Evolutionary conservation across 1,284 basidiomycete genomes (phyloP), one percentile per base, ranked within the genome.

Genomic region (Puccinia hordei): DNA sequence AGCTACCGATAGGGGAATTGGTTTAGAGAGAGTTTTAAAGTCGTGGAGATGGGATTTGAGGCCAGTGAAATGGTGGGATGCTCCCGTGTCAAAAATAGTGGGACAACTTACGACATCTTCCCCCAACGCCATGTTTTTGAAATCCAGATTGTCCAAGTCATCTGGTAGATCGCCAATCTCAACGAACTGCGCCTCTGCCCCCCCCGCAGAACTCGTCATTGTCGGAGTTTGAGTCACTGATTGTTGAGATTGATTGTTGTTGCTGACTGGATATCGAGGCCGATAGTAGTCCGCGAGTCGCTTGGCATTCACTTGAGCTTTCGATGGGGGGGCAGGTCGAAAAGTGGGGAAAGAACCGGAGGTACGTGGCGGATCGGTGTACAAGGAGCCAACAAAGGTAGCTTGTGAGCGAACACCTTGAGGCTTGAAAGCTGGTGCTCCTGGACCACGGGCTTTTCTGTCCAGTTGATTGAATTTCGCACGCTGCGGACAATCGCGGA

Each of bases 1-100:
- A 63, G 61, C 61, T 63, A 63, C 61, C 5, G 27, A 35, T 17
- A 66, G 2, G 19, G 38, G 38, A 66, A 66, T 66, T 9, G 63
- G 63, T 13, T 24, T 12, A 2, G 27, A 15, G 10, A 66, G 24
- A 6, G 6, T n/a, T 4, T 38, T 35, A 17, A 66, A 66, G 44
- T 41, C 17, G n/a, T 66, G 63, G 2, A 66, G 24, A n/a, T 10
- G 24, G 8, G 0, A 24, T 13, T 35, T 22, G 9, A 9, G 5
- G 2, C 33, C 38, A 2, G 63, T 66, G 35, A 66, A 30, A 19
- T 19, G 9, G 30, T 63, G 61, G 2, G 61, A 63, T 5, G 61
- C 61, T 4, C 61, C 61, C 19, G 24, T n/a, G 27, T 66, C 63
- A 66, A 66, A 13, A 13, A 66, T n/a, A n/a, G 63, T 22, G 8